phyloP scores from a whole-genome alignment of 208 protist genomes.

The Crithidia expoeki region DNA sequence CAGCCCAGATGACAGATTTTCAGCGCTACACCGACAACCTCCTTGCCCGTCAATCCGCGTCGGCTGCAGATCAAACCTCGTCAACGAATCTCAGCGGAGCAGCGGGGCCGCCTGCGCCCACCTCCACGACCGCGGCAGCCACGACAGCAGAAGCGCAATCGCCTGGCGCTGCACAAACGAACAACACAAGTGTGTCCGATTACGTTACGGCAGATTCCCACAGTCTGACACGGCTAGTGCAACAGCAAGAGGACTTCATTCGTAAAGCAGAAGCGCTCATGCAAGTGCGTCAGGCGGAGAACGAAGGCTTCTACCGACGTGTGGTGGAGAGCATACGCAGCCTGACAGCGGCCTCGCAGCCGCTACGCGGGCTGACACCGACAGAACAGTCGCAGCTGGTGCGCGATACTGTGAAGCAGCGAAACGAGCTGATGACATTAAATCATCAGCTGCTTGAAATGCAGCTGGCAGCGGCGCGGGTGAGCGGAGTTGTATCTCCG shows the following conservation, averaged over 20 bases:
- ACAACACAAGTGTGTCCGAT: neutral
- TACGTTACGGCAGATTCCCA: neutral
- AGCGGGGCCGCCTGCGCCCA: neutral
- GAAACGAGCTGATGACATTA: constrained; percentile 65
- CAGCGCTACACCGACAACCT: constrained; percentile 71
- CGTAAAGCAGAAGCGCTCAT: constrained; percentile 46
- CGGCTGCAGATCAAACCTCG: constrained; percentile 1
- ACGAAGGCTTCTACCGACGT: constrained; percentile 50
- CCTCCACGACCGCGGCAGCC: neutral
- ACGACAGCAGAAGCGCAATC: neutral
- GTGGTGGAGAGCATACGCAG: constrained; percentile 42
- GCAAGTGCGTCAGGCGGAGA: constrained; percentile 46
- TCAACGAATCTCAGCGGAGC: neutral
- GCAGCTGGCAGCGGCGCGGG: constrained; percentile 49
- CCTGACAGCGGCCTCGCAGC: constrained; percentile 25
- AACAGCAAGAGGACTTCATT: constrained; percentile 62
- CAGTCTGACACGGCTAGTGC: constrained; percentile 25
- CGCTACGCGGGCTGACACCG: constrained; percentile 42
- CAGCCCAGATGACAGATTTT: constrained; percentile 56
- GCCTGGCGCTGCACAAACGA: neutral
- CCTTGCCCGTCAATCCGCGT: constrained; percentile 30
- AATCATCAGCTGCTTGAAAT: constrained; percentile 77
- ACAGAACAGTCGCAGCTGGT: constrained; percentile 71
- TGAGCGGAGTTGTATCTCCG: constrained; percentile 8
- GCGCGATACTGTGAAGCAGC: constrained; percentile 68